These are phyloP conservation scores for Moelleriella libera DNA, from an alignment of 2,329 filamentous ascomycete genomes.

Conservation along the genomic window DNA sequence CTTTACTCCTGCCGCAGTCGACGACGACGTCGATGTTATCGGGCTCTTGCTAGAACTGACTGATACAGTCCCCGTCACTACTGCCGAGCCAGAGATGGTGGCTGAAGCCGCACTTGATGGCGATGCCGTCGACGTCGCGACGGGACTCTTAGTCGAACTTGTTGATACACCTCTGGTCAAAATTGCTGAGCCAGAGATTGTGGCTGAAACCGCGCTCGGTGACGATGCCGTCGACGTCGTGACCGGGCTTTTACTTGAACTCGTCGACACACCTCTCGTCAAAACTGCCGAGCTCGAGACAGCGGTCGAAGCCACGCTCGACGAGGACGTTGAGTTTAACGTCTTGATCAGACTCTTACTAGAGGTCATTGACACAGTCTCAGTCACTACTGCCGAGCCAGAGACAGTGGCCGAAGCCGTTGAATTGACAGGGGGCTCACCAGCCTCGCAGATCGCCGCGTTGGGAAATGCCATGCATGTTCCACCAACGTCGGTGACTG, in stretches of 20 bases:
- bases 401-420: conserved; percentile 5
- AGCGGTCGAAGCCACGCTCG: not conserved
- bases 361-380: not conserved
- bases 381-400: conserved; percentile 2
- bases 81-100: conserved; percentile 5
- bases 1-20: conserved; percentile 9
- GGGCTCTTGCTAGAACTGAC: not conserved
- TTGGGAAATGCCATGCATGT: conserved; percentile 27
- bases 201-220: too few species aligned
- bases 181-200: too few species aligned
- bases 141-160: too few species aligned
- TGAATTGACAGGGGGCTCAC: conserved; percentile 6
- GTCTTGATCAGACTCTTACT: not conserved
- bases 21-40: conserved; percentile 3
- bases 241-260: too few species aligned
- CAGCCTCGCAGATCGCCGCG: conserved; percentile 14
- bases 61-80: not conserved
- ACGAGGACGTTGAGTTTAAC: not conserved
- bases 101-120: conserved; percentile 10
- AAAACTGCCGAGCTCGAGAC: not conserved
- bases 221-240: too few species aligned
- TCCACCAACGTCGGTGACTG: conserved; percentile 26
- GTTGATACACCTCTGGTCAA: too few species aligned
- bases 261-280: not conserved
- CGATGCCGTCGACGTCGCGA: conserved; percentile 4